A percentile compares a stretch with the other conserved stretches of the same genome.
phyloP scores from a whole-genome alignment of 805 yeast genomes.

The Metschnikowia arizonensis region DNA sequence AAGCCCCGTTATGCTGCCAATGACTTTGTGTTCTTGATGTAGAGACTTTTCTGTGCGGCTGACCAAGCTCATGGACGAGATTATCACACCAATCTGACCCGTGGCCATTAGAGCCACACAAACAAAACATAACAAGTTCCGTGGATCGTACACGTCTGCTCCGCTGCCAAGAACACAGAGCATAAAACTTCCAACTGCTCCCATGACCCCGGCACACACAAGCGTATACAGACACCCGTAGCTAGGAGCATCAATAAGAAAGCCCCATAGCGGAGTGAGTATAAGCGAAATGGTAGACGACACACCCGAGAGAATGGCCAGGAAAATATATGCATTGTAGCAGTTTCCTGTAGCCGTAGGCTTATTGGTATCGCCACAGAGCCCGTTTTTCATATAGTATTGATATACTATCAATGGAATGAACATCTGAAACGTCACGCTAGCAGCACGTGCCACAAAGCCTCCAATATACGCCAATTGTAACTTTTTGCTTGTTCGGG shows the following conservation, averaged over 20 bases:
- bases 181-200: slow-evolving; percentile 41
- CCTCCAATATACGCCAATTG: slow-evolving; percentile 58
- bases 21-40: slow-evolving; percentile 37
- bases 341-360: slow-evolving; percentile 38
- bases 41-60: slow-evolving; percentile 23
- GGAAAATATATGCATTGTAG: slow-evolving; percentile 57
- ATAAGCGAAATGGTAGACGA: slow-evolving; percentile 54
- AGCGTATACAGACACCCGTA: slow-evolving; percentile 29
- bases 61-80: slow-evolving; percentile 59
- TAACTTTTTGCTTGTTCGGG: slow-evolving; percentile 43
- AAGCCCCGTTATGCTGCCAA: slow-evolving; percentile 68
- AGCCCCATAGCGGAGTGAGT: slow-evolving; percentile 62
- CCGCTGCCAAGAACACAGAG: slow-evolving; percentile 22
- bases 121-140: slow-evolving; percentile 35
- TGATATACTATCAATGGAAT: slow-evolving; percentile 59
- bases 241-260: slow-evolving; percentile 43
- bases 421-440: slow-evolving; percentile 55
- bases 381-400: slow-evolving; percentile 48
- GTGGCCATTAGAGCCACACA: slow-evolving; percentile 47
- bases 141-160: slow-evolving; percentile 29
- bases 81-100: slow-evolving; percentile 58
- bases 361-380: slow-evolving; percentile 37
- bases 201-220: slow-evolving; percentile 38
- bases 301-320: slow-evolving; percentile 70
- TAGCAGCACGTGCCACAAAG: slow-evolving; percentile 59